Conservation (phyloP, 441 rosid species). For the Arabidopsis lyrata region DNA sequence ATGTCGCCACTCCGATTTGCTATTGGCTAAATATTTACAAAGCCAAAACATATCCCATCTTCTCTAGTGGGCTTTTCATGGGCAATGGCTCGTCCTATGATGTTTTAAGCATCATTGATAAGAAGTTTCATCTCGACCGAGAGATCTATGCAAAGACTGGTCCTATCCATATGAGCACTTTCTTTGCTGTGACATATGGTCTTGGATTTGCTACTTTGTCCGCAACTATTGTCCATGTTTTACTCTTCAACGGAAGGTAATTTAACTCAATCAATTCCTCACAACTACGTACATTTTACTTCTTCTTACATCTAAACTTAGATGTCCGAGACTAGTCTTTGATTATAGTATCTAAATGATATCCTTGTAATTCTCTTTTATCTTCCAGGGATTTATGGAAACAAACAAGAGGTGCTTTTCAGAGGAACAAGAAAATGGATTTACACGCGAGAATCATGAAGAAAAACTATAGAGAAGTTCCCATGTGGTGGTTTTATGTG, state of each 20-base stretch:
- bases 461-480: conserved; percentile 62
- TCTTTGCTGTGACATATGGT: conserved; percentile 82
- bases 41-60: conserved; percentile 74
- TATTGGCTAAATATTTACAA: conserved; percentile 69
- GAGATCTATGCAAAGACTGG: conserved; percentile 55
- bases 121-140: conserved; percentile 67
- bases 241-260: conserved; percentile 78
- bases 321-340: neutral
- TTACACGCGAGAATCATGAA: conserved; percentile 79
- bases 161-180: conserved; percentile 63
- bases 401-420: conserved; percentile 57
- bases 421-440: conserved; percentile 58
- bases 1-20: conserved; percentile 58
- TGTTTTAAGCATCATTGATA: conserved; percentile 59
- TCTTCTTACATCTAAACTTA: neutral
- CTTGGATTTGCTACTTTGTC: conserved; percentile 81
- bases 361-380: neutral
- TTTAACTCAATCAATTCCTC: neutral
- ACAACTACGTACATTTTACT: neutral
- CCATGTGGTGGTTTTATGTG: conserved; percentile 71
- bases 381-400: conserved; percentile 64
- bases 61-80: conserved; percentile 52
- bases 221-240: conserved; percentile 69
- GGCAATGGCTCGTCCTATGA: conserved; percentile 60
- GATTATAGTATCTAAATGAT: conserved; percentile 11